Evolutionary conservation across 2,329 filamentous ascomycete species (phyloP), one percentile per base, ranked within the genome.

Genomic region (Talaromyces sp.): DNA sequence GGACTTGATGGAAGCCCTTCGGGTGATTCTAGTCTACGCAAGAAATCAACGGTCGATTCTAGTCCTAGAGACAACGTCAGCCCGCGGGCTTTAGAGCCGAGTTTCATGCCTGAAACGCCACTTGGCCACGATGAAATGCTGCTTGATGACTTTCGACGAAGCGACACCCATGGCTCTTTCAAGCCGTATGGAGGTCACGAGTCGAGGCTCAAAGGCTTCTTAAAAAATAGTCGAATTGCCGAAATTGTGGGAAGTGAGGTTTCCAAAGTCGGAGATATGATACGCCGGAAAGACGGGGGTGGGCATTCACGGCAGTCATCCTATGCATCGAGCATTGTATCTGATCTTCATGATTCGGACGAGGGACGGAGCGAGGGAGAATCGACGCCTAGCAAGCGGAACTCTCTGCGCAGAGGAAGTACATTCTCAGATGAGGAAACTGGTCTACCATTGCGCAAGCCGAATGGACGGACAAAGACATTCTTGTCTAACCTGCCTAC

Each of bases 191-290:
- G 69, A 13, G 57, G 45, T 10, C 22, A 43, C 45, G 72, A 87
- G 80, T 86, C 86, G 10, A 87, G 86, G 41, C 82, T 92, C 9
- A 86, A 89, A 49, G 87, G 89, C 7, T 89, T 97, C 57, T 90
- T 97, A 78, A 94, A 92, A 78, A 89, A 88, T 2, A 86, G 87
- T 59, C 84, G 90, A 63, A 87, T 94, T 68, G 90, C 92, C 67
- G 90, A 87, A 35, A 84, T 92, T 35, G 85, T 96, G 2, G 84
- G 86, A n/a, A 83, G 82, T 67, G 87, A 89, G 70, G 83, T 88
- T 8, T 84, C 85, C 0, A 86, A 85, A 70, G 83, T 89, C 39
- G 85, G 86, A 16, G 86, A 87, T 59, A 81, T 85, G 50, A 84
- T 89, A 24, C 81, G 87, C 75, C 85, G 83, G 69, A 86, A 84